phyloP scores from a whole-genome alignment of 2,329 filamentous ascomycete species.

The Fusarium chaquense region DNA sequence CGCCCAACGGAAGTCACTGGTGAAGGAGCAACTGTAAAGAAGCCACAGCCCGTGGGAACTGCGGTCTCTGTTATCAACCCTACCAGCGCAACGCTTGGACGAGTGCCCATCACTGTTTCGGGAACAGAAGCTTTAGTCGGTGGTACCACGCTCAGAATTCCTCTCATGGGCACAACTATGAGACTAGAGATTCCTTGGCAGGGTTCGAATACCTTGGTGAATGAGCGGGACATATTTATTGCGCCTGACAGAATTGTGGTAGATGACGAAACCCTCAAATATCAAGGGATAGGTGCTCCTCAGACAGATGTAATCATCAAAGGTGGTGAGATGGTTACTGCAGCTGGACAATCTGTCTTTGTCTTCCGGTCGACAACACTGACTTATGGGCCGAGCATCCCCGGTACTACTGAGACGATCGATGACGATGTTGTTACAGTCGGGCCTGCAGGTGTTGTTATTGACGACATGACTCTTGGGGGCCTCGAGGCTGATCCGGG shows the following conservation, averaged over 20 bases:
- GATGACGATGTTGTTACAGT: conserved; percentile 65
- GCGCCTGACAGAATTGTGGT: conserved; percentile 53
- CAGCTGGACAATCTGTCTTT: conserved; percentile 56
- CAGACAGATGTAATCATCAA: conserved; percentile 60
- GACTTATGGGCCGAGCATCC: conserved; percentile 57
- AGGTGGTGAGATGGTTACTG: conserved; percentile 62
- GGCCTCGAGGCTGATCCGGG: conserved; percentile 53
- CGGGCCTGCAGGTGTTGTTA: conserved; percentile 58
- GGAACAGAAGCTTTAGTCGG: conserved; percentile 58
- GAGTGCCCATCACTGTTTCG: conserved; percentile 57
- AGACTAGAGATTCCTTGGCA: conserved; percentile 54
- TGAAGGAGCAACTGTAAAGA: conserved; percentile 58
- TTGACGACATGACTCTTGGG: conserved; percentile 58
- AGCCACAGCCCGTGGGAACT: conserved; percentile 53
- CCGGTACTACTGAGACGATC: conserved; percentile 56
- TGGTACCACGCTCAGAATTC: conserved; percentile 58
- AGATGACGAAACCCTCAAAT: conserved; percentile 54
- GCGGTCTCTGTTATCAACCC: conserved; percentile 51
- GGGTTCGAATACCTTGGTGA: conserved; percentile 52
- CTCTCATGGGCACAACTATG: conserved; percentile 52
- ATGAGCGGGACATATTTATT: conserved; percentile 52
- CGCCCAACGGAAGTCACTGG: conserved; percentile 60
- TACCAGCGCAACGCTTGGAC: conserved; percentile 55
- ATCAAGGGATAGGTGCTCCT: conserved; percentile 48
- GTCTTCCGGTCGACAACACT: conserved; percentile 59